Conservation (phyloP, 306 rosid species). For the Myrica gale region DNA sequence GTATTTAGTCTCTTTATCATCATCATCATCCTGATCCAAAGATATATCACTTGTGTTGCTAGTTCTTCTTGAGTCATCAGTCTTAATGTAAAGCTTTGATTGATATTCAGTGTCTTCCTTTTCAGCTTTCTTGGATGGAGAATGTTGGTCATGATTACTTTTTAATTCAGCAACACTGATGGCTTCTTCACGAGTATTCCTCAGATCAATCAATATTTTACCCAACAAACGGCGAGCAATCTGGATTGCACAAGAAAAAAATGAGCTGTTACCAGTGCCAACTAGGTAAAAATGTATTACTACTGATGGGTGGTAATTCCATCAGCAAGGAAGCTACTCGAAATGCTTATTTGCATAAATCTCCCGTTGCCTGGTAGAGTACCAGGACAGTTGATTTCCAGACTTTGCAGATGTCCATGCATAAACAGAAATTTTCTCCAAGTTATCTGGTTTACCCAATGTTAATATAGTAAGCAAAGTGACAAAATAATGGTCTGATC, state of each 20-base stretch:
- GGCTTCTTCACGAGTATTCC: slow-evolving; percentile 98
- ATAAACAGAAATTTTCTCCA: background rate
- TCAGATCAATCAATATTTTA: slow-evolving; percentile 83
- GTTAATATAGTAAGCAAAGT: too few relatives aligned
- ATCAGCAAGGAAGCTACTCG: background rate
- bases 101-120: slow-evolving; percentile 59
- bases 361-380: background rate
- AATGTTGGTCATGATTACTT: slow-evolving; percentile 52
- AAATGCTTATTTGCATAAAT: background rate
- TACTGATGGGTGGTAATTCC: background rate
- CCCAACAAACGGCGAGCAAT: slow-evolving; percentile 97
- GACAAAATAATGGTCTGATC: background rate
- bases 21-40: slow-evolving; percentile 88
- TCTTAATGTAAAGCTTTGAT: slow-evolving; percentile 51
- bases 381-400: background rate
- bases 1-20: slow-evolving; percentile 89
- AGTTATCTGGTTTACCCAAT: background rate
- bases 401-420: background rate
- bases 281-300: too few relatives aligned
- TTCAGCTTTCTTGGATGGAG: slow-evolving; percentile 37
- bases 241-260: slow-evolving; percentile 43
- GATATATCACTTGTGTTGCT: slow-evolving; percentile 49
- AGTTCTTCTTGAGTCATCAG: slow-evolving; percentile 59
- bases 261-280: slow-evolving; percentile 18
- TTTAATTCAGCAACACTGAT: slow-evolving; percentile 79